Percentiles rank a stretch among this genome's conserved stretches.
These are phyloP conservation scores for Larix kaempferi DNA, from an alignment of 75 land plant species.

Conservation along the genomic window DNA sequence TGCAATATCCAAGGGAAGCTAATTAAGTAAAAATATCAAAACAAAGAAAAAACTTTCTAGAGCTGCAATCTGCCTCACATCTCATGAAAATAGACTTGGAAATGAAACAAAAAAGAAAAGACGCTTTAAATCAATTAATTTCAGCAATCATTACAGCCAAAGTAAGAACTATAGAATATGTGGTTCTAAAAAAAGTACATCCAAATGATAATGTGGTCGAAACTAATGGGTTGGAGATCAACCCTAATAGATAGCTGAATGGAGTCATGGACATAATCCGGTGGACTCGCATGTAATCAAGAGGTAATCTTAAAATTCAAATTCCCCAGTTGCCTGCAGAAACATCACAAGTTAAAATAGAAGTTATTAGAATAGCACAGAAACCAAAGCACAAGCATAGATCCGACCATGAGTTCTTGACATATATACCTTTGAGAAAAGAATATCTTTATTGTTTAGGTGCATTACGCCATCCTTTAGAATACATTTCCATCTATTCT, in stretches of 20 bases:
- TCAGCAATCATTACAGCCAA: background rate
- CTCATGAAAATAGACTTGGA: background rate
- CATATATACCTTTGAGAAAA: constrained; percentile 9
- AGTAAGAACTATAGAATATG: background rate
- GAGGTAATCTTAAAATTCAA: constrained; percentile 3
- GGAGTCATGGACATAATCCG: background rate
- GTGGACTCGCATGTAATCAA: background rate
- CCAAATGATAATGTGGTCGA: background rate
- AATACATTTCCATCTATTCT: constrained; percentile 17
- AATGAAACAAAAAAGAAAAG: background rate
- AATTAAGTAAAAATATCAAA: too few species aligned
- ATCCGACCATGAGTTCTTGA: background rate
- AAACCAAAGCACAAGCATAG: background rate
- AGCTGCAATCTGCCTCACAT: background rate
- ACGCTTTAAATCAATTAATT: background rate
- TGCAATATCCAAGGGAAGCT: too few species aligned
- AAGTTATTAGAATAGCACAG: background rate
- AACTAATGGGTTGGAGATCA: background rate
- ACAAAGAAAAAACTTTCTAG: background rate
- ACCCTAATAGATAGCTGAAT: background rate
- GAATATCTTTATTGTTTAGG: constrained; percentile 11
- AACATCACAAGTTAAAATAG: background rate
- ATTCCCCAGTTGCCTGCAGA: constrained; percentile 16
- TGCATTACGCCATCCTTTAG: constrained; percentile 18
- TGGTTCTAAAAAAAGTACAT: background rate